phyloP scores from a whole-genome alignment of 352 stramenopile genomes.

The Phytopythium boreale region DNA sequence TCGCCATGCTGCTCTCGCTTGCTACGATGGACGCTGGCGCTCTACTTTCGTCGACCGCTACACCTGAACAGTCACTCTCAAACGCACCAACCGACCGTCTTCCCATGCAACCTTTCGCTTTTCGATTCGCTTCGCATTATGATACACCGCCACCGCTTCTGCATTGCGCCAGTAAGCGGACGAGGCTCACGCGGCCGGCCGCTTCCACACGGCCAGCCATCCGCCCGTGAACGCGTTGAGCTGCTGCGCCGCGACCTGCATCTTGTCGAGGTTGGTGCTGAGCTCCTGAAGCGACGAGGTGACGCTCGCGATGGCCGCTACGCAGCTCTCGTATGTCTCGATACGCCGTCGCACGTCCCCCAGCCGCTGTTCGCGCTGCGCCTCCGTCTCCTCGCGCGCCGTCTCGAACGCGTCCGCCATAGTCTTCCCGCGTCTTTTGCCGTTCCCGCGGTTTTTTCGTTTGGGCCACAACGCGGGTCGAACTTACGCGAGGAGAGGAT shows the following conservation, averaged over 20 bases:
- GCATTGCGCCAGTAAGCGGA: too few species aligned
- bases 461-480: not conserved
- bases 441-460: not conserved
- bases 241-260: slow-evolving; percentile 64
- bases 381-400: slow-evolving; percentile 14
- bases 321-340: slow-evolving; percentile 67
- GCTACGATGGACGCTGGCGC: not conserved
- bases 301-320: slow-evolving; percentile 37
- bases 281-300: slow-evolving; percentile 67
- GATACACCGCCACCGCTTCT: not conserved
- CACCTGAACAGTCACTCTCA: not conserved
- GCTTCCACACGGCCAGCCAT: slow-evolving; percentile 76
- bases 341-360: slow-evolving; percentile 41
- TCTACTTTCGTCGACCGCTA: not conserved
- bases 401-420: slow-evolving; percentile 1
- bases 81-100: not conserved
- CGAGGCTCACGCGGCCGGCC: slow-evolving; percentile 11
- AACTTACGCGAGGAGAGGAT: not conserved
- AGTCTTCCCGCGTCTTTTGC: not conserved
- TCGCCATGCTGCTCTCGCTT: not conserved
- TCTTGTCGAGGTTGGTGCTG: slow-evolving; percentile 54
- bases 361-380: slow-evolving; percentile 41
- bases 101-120: not conserved
- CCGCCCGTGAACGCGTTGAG: slow-evolving; percentile 70
- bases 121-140: slow-evolving; percentile 1